These are phyloP conservation scores for Monosporascus sp. DNA, from an alignment of 2,329 filamentous ascomycete genomes.

Conservation along the genomic window DNA sequence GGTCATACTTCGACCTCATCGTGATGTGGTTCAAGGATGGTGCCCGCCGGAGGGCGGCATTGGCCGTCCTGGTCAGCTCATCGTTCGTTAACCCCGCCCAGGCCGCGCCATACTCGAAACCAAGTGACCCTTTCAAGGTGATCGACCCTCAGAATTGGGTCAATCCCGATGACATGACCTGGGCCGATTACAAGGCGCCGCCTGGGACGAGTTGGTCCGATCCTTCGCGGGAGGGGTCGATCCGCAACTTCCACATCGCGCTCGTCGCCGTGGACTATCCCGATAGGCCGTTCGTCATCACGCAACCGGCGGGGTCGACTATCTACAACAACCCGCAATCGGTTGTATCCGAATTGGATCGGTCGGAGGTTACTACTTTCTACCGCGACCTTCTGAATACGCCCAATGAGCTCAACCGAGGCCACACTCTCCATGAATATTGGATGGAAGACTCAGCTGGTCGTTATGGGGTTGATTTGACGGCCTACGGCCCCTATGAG, in stretches of 20 bases:
- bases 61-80: slow-evolving; percentile 12
- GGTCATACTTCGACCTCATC: slow-evolving; percentile 2
- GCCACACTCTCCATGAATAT: slow-evolving; percentile 50
- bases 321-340: slow-evolving; percentile 47
- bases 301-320: slow-evolving; percentile 37
- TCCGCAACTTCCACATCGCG: slow-evolving; percentile 51
- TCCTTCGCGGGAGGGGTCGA: slow-evolving; percentile 35
- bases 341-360: slow-evolving; percentile 32
- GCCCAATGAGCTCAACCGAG: slow-evolving; percentile 43
- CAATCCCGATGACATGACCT: slow-evolving; percentile 50
- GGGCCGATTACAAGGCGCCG: slow-evolving; percentile 41
- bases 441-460: slow-evolving; percentile 53
- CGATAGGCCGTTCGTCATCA: slow-evolving; percentile 44
- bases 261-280: slow-evolving; percentile 48
- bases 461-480: slow-evolving; percentile 47
- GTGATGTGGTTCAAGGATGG: slow-evolving; percentile 13
- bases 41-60: slow-evolving; percentile 6
- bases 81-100: slow-evolving; percentile 6
- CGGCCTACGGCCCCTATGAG: slow-evolving; percentile 46
- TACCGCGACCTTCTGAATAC: slow-evolving; percentile 47
- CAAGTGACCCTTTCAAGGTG: slow-evolving; percentile 39
- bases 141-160: slow-evolving; percentile 49
- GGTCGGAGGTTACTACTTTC: slow-evolving; percentile 43
- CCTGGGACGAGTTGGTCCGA: slow-evolving; percentile 45
- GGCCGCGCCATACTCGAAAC: slow-evolving; percentile 13